A percentile compares a stretch with the other conserved stretches of the same genome.
phyloP scores from a whole-genome alignment of 2,329 filamentous ascomycete genomes.

The Aquanectria penicillioides region DNA sequence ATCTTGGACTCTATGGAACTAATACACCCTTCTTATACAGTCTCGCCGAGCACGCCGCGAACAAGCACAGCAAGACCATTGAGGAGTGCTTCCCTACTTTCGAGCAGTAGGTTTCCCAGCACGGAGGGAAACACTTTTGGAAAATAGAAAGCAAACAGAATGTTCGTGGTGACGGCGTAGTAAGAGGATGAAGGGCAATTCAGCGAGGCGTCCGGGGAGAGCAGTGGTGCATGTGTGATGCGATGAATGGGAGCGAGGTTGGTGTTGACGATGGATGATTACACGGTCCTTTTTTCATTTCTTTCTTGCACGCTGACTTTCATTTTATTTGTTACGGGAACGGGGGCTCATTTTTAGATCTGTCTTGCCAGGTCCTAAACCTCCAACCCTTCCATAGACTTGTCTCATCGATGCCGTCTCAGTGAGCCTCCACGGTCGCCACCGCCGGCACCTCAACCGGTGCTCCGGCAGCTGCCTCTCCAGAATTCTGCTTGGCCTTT shows the following conservation, averaged over 20 bases:
- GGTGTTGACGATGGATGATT: conserved; percentile 12
- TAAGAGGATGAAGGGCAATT: conserved; percentile 8
- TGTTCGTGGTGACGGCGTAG: conserved; percentile 20
- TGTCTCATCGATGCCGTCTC: conserved; percentile 10
- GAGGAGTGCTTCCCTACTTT: conserved; percentile 75
- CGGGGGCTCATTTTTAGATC: conserved; percentile 10
- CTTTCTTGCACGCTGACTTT: conserved; percentile 14
- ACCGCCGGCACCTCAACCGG: conserved; percentile 32
- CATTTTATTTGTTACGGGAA: conserved; percentile 1
- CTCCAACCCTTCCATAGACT: conserved; percentile 18
- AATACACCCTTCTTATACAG: conserved; percentile 48
- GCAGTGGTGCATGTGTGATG: neutral
- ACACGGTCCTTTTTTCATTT: conserved; percentile 14
- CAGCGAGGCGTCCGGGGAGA: conserved; percentile 19
- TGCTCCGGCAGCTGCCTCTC: conserved; percentile 27
- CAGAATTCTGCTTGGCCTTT: conserved; percentile 47
- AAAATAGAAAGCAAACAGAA: conserved; percentile 1
- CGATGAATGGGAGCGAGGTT: conserved; percentile 8
- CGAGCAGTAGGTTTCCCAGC: conserved; percentile 28
- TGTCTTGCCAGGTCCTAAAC: conserved; percentile 14
- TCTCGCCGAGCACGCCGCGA: conserved; percentile 75
- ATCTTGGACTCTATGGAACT: conserved; percentile 11
- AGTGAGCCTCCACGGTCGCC: conserved; percentile 47
- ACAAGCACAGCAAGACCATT: conserved; percentile 80
- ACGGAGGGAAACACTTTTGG: neutral